These are phyloP conservation scores for Lactarius tabidus DNA, from an alignment of 768 basidiomycete species.

Conservation along the genomic window DNA sequence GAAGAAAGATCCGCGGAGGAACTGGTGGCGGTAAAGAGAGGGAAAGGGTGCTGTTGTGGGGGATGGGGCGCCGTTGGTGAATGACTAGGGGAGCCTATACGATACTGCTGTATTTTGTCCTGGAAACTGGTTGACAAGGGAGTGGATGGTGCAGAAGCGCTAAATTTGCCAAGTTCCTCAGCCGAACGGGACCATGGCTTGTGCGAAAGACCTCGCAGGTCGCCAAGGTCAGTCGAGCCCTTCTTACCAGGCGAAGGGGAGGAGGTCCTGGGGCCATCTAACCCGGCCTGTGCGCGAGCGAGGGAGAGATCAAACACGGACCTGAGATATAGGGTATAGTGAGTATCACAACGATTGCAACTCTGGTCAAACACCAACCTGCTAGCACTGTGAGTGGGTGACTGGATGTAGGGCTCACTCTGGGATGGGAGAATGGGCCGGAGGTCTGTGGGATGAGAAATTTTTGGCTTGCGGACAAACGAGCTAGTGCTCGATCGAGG, in stretches of 20 bases:
- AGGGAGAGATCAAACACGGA: conserved; percentile 62
- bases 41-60: conserved; percentile 33
- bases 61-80: conserved; percentile 25
- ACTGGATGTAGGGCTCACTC: conserved; percentile 43
- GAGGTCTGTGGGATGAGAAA: conserved; percentile 80
- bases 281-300: conserved; percentile 39
- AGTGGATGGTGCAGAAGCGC: conserved; percentile 33
- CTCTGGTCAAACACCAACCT: conserved; percentile 41
- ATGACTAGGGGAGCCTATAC: conserved; percentile 42
- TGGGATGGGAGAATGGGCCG: conserved; percentile 57
- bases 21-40: conserved; percentile 29
- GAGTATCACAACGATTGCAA: background rate
- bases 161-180: conserved; percentile 67
- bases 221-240: conserved; percentile 46
- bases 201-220: conserved; percentile 64
- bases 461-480: conserved; percentile 61
- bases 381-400: conserved; percentile 38
- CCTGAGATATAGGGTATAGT: conserved; percentile 36
- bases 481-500: conserved; percentile 39
- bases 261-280: conserved; percentile 36
- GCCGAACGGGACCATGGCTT: conserved; percentile 77
- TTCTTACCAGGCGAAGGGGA: conserved; percentile 34
- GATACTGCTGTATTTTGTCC: conserved; percentile 61
- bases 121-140: conserved; percentile 51
- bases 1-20: conserved; percentile 17